These are phyloP conservation scores for Actinomortierella wolfii DNA, from an alignment of 371 early-diverging fungal species.

Conservation along the genomic window DNA sequence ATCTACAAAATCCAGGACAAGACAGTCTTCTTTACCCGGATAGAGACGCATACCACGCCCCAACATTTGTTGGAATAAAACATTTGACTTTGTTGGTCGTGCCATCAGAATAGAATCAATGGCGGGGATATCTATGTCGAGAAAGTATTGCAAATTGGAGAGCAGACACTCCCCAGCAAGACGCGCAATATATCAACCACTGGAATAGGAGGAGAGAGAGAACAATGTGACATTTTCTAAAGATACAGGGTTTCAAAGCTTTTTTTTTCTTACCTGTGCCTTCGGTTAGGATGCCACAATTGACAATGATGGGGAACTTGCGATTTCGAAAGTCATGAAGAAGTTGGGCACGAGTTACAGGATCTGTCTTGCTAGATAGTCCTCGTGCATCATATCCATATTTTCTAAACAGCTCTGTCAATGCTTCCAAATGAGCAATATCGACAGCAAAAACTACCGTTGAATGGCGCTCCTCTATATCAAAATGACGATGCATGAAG, in stretches of 20 bases:
- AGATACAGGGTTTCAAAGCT: neutral
- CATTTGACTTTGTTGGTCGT: slow-evolving; percentile 81
- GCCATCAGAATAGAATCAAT: slow-evolving; percentile 91
- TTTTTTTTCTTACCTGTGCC: slow-evolving; percentile 56
- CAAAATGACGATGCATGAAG: neutral
- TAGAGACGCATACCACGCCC: slow-evolving; percentile 86
- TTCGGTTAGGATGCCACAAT: slow-evolving; percentile 84
- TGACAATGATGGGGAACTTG: slow-evolving; percentile 82
- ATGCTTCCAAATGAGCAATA: slow-evolving; percentile 69
- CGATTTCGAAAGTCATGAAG: slow-evolving; percentile 66
- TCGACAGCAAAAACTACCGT: slow-evolving; percentile 92
- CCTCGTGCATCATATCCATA: slow-evolving; percentile 66
- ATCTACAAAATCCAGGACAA: slow-evolving; percentile 91
- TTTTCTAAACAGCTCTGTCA: slow-evolving; percentile 62
- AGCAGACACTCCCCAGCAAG: too few species aligned
- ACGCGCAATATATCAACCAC: too few species aligned
- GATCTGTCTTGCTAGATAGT: slow-evolving; percentile 66
- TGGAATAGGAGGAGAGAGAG: too few species aligned
- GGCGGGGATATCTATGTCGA: slow-evolving; percentile 75
- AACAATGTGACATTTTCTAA: too few species aligned
- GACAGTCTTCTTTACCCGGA: slow-evolving; percentile 74
- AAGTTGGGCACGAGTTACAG: slow-evolving; percentile 56
- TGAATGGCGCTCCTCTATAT: slow-evolving; percentile 51
- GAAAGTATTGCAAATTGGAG: too few species aligned
- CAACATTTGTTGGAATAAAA: slow-evolving; percentile 93